These are phyloP conservation scores for Leccinum incarnatum DNA, from an alignment of 768 basidiomycete genomes.

Conservation along the genomic window DNA sequence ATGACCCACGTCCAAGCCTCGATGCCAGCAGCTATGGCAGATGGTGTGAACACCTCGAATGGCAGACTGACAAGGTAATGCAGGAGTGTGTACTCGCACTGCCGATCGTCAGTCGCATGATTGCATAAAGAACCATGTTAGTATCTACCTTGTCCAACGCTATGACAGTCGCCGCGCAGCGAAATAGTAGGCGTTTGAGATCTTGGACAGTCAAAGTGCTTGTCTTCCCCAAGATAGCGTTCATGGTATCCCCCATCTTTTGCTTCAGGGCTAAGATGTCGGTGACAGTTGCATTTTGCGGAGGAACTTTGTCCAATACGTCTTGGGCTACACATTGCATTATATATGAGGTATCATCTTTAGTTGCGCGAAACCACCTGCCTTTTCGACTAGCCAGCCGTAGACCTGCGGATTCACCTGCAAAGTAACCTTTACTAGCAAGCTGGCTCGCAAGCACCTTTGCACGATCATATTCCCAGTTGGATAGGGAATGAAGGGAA, in stretches of 20 bases:
- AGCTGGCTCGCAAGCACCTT: slow-evolving; percentile 82
- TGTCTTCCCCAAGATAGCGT: slow-evolving; percentile 68
- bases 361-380: slow-evolving; percentile 26
- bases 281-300: slow-evolving; percentile 52
- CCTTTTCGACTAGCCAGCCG: slow-evolving; percentile 66
- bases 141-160: slow-evolving; percentile 55
- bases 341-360: neutral
- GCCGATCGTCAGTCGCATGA: slow-evolving; percentile 5
- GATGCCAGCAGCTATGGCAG: slow-evolving; percentile 81
- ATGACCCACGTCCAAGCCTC: slow-evolving; percentile 98
- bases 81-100: slow-evolving; percentile 85
- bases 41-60: slow-evolving; percentile 84
- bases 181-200: slow-evolving; percentile 79
- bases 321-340: slow-evolving; percentile 43
- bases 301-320: slow-evolving; percentile 59
- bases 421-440: slow-evolving; percentile 86
- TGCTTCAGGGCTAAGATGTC: slow-evolving; percentile 66
- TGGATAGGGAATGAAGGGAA: slow-evolving; percentile 51
- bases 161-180: slow-evolving; percentile 80
- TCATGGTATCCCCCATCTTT: slow-evolving; percentile 64
- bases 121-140: neutral
- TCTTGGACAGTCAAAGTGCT: slow-evolving; percentile 78
- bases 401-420: slow-evolving; percentile 82
- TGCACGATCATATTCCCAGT: slow-evolving; percentile 76
- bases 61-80: slow-evolving; percentile 87